phyloP scores from a whole-genome alignment of 257 asterid species.

The Osmanthus fragrans region DNA sequence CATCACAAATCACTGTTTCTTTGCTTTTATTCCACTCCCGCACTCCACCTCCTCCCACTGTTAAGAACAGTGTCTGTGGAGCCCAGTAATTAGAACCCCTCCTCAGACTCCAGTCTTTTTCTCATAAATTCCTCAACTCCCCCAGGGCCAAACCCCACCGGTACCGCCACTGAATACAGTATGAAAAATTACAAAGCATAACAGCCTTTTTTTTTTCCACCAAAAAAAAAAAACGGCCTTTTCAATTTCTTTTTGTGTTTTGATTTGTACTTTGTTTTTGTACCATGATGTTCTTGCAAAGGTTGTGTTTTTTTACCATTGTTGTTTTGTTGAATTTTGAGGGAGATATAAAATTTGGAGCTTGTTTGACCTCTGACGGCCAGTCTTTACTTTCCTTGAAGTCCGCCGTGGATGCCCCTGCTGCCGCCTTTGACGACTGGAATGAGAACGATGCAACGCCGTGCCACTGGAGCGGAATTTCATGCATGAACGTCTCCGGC shows the following conservation, averaged over 20 bases:
- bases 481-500: slow-evolving; percentile 75
- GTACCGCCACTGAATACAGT: neutral
- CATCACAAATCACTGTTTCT: neutral
- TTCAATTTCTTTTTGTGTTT: neutral
- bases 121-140: slow-evolving; percentile 68
- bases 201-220: slow-evolving; percentile 3
- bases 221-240: neutral
- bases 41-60: slow-evolving; percentile 8
- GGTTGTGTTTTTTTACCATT: slow-evolving; percentile 21
- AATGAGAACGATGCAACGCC: slow-evolving; percentile 72
- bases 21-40: slow-evolving; percentile 60
- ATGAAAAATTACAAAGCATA: neutral
- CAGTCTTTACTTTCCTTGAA: slow-evolving; percentile 71
- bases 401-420: slow-evolving; percentile 63
- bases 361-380: slow-evolving; percentile 65
- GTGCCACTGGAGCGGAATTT: slow-evolving; percentile 84
- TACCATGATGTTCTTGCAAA: slow-evolving; percentile 32
- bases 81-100: slow-evolving; percentile 31
- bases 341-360: slow-evolving; percentile 16
- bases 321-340: slow-evolving; percentile 31
- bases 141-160: slow-evolving; percentile 15
- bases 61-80: slow-evolving; percentile 37
- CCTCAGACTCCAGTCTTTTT: slow-evolving; percentile 43
- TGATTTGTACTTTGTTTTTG: slow-evolving; percentile 15
- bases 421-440: slow-evolving; percentile 64